These are phyloP conservation scores for Tetrahymena malaccensis DNA, from an alignment of 73 alveolate species.

Conservation along the genomic window DNA sequence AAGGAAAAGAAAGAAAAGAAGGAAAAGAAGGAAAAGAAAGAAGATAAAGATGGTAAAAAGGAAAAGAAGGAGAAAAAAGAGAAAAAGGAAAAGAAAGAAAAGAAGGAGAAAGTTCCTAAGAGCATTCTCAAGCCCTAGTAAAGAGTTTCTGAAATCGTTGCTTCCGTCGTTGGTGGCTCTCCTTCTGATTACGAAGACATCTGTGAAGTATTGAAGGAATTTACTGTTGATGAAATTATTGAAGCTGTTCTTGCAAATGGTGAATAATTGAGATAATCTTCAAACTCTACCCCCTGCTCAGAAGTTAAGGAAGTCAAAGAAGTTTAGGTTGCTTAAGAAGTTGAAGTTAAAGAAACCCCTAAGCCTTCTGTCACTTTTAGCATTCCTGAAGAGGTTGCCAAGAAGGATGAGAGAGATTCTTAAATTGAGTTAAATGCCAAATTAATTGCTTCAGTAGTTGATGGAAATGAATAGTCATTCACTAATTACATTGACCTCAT, in stretches of 20 bases:
- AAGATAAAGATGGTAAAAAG: not conserved
- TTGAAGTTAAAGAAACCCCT: not conserved
- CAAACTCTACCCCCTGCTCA: not conserved
- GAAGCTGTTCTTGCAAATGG: not conserved
- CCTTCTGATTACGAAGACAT: not conserved
- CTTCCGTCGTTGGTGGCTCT: not conserved
- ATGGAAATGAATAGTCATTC: not conserved
- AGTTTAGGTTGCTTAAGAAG: not conserved
- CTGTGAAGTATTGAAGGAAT: not conserved
- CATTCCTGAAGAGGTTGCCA: not conserved
- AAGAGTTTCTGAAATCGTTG: not conserved
- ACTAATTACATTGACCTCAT: not conserved
- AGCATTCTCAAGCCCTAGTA: not conserved
- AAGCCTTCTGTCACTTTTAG: not conserved
- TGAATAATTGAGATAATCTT: not conserved
- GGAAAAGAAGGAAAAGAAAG: not conserved
- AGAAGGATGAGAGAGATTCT: not conserved
- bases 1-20: not conserved
- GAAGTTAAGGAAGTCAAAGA: not conserved
- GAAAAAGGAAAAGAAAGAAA: not conserved
- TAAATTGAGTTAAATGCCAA: not conserved
- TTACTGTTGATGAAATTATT: not conserved
- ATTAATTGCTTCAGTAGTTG: not conserved
- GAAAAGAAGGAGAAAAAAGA: not conserved
- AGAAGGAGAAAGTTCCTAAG: not conserved